These are phyloP conservation scores for Mycena polygramma DNA, from an alignment of 768 basidiomycete genomes.

Conservation along the genomic window DNA sequence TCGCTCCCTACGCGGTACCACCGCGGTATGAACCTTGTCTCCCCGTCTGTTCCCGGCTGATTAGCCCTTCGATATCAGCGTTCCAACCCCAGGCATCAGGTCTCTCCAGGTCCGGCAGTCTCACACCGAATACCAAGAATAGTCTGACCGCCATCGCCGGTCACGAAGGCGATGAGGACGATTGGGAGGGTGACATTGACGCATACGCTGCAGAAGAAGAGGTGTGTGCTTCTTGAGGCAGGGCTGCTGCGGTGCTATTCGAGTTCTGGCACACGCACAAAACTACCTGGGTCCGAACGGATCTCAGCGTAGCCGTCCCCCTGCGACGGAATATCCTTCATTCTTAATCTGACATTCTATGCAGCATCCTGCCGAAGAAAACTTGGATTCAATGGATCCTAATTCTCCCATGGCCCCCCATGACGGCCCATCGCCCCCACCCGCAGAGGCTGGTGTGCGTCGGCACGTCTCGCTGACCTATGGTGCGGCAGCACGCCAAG, in stretches of 20 bases:
- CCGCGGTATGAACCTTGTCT: constrained; percentile 63
- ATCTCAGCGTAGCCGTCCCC: too few relatives aligned
- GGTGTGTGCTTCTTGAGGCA: constrained; percentile 23
- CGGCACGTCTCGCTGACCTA: constrained; percentile 86
- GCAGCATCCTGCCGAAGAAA: constrained; percentile 57
- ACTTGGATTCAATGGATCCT: constrained; percentile 61
- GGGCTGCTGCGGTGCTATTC: constrained; percentile 30
- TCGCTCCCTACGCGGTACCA: constrained; percentile 87
- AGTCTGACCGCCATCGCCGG: constrained; percentile 89
- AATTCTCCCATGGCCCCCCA: constrained; percentile 77
- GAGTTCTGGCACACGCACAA: too few relatives aligned
- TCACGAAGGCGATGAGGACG: constrained; percentile 90
- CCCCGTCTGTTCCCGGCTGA: constrained; percentile 26
- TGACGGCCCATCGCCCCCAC: constrained; percentile 79
- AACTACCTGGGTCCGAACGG: too few relatives aligned
- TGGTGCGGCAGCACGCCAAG: constrained; percentile 67
- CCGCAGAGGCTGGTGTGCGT: constrained; percentile 77
- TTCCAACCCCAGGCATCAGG: constrained; percentile 62
- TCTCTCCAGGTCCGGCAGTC: constrained; percentile 63
- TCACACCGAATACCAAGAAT: constrained; percentile 81
- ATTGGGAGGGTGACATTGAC: constrained; percentile 82
- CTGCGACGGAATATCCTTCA: not conserved
- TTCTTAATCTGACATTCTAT: constrained; percentile 29
- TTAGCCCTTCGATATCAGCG: constrained; percentile 50
- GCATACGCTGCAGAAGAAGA: constrained; percentile 71